These are phyloP conservation scores for Hsuehochloa calcarea DNA, from an alignment of 176 grass and related monocot species.

Conservation along the genomic window DNA sequence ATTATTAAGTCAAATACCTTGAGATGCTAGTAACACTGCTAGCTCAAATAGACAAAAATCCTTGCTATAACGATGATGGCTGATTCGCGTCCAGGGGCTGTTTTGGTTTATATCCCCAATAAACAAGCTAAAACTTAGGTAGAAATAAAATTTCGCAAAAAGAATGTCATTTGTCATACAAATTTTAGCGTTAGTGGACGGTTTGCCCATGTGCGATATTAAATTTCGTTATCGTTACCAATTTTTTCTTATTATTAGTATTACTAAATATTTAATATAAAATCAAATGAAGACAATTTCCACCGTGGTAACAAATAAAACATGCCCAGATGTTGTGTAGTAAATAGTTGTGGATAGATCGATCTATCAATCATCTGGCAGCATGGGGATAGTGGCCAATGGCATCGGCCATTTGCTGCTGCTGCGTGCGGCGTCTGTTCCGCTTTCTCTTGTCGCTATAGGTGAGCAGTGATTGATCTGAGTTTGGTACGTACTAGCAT, in stretches of 20 bases:
- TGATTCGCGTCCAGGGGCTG: too few relatives aligned
- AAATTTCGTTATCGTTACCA: too few relatives aligned
- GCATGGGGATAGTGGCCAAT: constrained; percentile 33
- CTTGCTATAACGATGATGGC: background rate
- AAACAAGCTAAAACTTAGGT: too few relatives aligned
- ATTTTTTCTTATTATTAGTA: too few relatives aligned
- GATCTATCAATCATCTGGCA: constrained; percentile 16
- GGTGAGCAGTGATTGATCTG: constrained; percentile 55
- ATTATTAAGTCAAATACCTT: too few relatives aligned
- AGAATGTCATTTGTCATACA: rapidly evolving
- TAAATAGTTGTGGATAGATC: constrained; percentile 31
- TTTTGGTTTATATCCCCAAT: too few relatives aligned
- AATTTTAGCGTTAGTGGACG: too few relatives aligned
- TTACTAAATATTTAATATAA: too few relatives aligned
- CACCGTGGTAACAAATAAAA: too few relatives aligned
- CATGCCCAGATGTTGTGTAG: background rate
- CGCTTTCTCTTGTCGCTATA: constrained; percentile 50
- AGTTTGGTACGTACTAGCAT: constrained; percentile 41
- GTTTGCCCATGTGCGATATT: too few relatives aligned
- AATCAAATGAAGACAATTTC: too few relatives aligned
- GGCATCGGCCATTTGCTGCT: constrained; percentile 3
- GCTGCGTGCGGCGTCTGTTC: constrained; percentile 43
- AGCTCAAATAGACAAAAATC: background rate
- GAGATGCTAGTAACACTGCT: background rate
- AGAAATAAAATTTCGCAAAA: too few relatives aligned